Conservation (phyloP, 257 asterid species). For the Ilex asprella region DNA sequence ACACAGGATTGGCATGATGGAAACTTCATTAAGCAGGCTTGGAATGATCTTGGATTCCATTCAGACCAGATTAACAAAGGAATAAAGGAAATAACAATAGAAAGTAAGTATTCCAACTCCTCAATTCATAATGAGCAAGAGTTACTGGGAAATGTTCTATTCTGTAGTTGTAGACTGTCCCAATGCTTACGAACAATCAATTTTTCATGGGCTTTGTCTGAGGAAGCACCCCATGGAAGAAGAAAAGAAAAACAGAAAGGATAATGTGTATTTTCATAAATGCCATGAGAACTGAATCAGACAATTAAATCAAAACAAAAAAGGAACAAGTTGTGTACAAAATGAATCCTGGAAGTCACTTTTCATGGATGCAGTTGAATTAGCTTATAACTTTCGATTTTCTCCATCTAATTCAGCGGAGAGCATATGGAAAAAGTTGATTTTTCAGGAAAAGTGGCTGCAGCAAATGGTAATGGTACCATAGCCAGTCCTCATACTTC, state of each 20-base stretch:
- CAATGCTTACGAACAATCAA: background rate
- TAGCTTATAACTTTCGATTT: constrained; percentile 2
- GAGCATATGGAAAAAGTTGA: constrained; percentile 60
- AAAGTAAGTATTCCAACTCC: constrained; percentile 46
- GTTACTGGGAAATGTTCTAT: background rate
- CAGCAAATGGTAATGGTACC: constrained; percentile 55
- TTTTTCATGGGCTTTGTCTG: background rate
- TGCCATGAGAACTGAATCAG: background rate
- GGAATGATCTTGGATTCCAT: constrained; percentile 81
- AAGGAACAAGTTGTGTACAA: too few species aligned
- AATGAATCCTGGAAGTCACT: background rate
- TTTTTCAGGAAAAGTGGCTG: constrained; percentile 51
- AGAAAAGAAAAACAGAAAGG: background rate
- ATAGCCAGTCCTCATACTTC: constrained; percentile 17
- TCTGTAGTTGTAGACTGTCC: background rate
- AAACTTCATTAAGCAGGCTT: constrained; percentile 71
- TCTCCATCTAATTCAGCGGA: constrained; percentile 46
- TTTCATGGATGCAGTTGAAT: background rate
- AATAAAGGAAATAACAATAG: constrained; percentile 64
- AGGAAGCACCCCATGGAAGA: background rate
- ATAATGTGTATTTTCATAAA: background rate
- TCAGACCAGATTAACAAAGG: constrained; percentile 85
- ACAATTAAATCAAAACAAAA: background rate
- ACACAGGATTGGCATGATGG: constrained; percentile 76
- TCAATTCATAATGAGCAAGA: constrained; percentile 1